Percentiles rank a stretch among this genome's conserved stretches.
Conservation (phyloP, 2,329 filamentous ascomycete genomes). For the Sporothrix pseudoabietina region DNA sequence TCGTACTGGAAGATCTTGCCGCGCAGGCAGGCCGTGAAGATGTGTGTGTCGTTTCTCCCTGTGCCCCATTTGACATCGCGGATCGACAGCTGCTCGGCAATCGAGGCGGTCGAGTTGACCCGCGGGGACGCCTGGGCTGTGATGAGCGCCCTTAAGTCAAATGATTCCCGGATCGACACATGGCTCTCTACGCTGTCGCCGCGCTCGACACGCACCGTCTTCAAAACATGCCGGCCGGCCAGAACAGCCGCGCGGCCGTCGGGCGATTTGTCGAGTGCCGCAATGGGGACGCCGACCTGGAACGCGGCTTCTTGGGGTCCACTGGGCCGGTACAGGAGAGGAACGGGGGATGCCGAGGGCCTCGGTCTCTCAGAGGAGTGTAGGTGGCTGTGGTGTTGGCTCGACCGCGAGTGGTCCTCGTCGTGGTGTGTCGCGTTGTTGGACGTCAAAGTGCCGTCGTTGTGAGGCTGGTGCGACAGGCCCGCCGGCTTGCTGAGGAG, state of each 20-base stretch:
- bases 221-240: constrained; percentile 62
- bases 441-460: background rate
- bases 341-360: constrained; percentile 48
- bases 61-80: constrained; percentile 62
- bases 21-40: constrained; percentile 65
- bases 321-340: constrained; percentile 53
- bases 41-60: constrained; percentile 51
- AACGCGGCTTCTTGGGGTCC: constrained; percentile 60
- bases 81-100: constrained; percentile 63
- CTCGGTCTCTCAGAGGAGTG: constrained; percentile 40
- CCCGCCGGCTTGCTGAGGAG: constrained; percentile 59
- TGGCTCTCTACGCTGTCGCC: background rate
- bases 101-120: constrained; percentile 44
- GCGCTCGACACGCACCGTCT: constrained; percentile 59
- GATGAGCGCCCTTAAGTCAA: constrained; percentile 62
- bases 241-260: constrained; percentile 60
- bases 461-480: constrained; percentile 23
- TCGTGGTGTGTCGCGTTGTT: background rate
- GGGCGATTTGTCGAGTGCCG: constrained; percentile 60
- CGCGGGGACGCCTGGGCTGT: constrained; percentile 51
- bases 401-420: constrained; percentile 46
- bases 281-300: constrained; percentile 55
- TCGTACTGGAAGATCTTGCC: constrained; percentile 68
- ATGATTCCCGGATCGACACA: constrained; percentile 54
- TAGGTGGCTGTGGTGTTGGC: constrained; percentile 23